Evolutionary conservation across 2,329 filamentous ascomycete species (phyloP).

Genomic region (Colletotrichum simmondsii): DNA sequence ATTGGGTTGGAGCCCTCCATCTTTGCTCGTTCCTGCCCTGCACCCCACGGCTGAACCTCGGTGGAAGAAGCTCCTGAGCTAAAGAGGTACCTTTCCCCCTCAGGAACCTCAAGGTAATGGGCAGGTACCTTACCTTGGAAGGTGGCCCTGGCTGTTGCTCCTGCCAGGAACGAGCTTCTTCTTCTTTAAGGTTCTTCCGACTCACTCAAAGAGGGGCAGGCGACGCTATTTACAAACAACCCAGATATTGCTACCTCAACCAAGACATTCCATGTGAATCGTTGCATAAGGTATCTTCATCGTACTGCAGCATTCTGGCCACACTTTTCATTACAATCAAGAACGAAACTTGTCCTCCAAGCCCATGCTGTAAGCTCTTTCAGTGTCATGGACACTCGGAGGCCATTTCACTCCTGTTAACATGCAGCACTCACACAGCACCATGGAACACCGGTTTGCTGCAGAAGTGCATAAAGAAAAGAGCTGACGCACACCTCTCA

Average conservation of each 20-base stretch:
- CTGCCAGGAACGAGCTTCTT: background rate
- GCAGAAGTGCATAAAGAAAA: background rate
- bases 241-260: background rate
- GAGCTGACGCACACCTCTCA: background rate
- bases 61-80: background rate
- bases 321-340: background rate
- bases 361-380: background rate
- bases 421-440: background rate
- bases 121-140: too few species aligned
- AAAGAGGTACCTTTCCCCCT: too few species aligned
- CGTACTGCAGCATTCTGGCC: background rate
- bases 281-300: background rate
- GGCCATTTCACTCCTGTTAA: too few species aligned
- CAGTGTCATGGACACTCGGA: background rate
- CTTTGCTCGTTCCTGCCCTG: background rate
- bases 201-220: background rate
- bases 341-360: background rate
- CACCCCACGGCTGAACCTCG: slow-evolving; percentile 6
- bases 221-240: background rate
- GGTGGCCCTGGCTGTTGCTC: background rate
- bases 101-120: background rate
- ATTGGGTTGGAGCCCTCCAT: slow-evolving; percentile 26
- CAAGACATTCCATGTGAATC: background rate
- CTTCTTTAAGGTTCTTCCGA: background rate
- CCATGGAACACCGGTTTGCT: background rate